Evolutionary conservation across 345 rosid species (phyloP), one percentile per base, ranked within the genome.

Genomic region (Populus simonii): DNA sequence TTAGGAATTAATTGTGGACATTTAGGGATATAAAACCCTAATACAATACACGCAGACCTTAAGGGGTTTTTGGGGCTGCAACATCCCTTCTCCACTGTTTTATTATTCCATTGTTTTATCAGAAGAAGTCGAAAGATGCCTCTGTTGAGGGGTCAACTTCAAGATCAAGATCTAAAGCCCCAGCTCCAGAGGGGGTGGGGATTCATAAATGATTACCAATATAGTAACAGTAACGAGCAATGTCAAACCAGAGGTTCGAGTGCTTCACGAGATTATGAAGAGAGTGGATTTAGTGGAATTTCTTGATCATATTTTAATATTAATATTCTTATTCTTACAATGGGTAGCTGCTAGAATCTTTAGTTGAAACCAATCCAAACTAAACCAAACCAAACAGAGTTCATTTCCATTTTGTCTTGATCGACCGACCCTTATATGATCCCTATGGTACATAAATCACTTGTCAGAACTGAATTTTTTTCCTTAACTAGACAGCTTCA

Each of bases 51-150:
- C n/a, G n/a, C n/a, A n/a, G n/a, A n/a, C n/a, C n/a, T n/a, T n/a
- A n/a, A n/a, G n/a, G n/a, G n/a, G n/a, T n/a, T n/a, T n/a, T n/a
- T n/a, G n/a, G n/a, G n/a, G n/a, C n/a, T n/a, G n/a, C n/a, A n/a
- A n/a, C n/a, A n/a, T n/a, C n/a, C n/a, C n/a, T n/a, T n/a, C n/a
- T n/a, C n/a, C n/a, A n/a, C n/a, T n/a, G n/a, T n/a, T n/a, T n/a
- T n/a, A n/a, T n/a, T n/a, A n/a, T n/a, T n/a, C n/a, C n/a, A n/a
- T n/a, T n/a, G n/a, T n/a, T n/a, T n/a, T n/a, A n/a, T n/a, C n/a
- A n/a, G n/a, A n/a, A 84, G 85, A 89, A 86, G 72, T 75, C 89
- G 4, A 90, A 84, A 55, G 89, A 73, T 1, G 41, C 49, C 10
- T 83, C 78, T 23, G 82, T 18, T 15, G 83, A 31, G 62, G 25